A percentile compares a stretch with the other conserved stretches of the same genome.
Evolutionary conservation across 2,329 filamentous ascomycete genomes (phyloP).

Genomic region (Colletotrichum siamense): DNA sequence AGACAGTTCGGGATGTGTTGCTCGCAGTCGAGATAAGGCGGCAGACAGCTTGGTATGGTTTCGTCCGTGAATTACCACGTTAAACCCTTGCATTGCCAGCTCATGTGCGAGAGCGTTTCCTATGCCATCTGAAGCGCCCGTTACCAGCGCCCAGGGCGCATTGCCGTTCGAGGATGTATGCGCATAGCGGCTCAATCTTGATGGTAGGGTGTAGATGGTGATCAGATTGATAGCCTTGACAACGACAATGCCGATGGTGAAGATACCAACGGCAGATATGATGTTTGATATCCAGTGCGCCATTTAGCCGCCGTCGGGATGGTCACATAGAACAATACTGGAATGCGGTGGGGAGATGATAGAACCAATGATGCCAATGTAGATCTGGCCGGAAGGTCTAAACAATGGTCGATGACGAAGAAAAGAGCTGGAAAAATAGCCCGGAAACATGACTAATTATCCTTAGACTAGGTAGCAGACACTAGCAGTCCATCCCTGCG

Average conservation of each 20-base stretch:
- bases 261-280: neutral
- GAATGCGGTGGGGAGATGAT: neutral
- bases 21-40: neutral
- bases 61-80: neutral
- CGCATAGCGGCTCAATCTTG: neutral
- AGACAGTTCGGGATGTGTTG: neutral
- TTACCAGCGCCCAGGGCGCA: neutral
- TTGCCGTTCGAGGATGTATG: neutral
- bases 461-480: neutral
- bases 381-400: neutral
- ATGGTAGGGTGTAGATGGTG: neutral
- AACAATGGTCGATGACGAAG: rapidly evolving
- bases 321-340: no score
- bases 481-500: neutral
- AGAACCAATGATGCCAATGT: neutral
- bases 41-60: neutral
- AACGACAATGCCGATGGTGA: neutral
- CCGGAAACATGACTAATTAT: neutral
- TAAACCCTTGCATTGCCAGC: neutral
- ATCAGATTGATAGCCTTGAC: neutral
- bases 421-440: neutral
- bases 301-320: neutral
- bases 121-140: neutral
- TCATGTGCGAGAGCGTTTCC: neutral
- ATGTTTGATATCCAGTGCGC: neutral